Base-by-base conservation (phyloP, 345 rosid genomes). In the Kernera saxatilis region DNA sequence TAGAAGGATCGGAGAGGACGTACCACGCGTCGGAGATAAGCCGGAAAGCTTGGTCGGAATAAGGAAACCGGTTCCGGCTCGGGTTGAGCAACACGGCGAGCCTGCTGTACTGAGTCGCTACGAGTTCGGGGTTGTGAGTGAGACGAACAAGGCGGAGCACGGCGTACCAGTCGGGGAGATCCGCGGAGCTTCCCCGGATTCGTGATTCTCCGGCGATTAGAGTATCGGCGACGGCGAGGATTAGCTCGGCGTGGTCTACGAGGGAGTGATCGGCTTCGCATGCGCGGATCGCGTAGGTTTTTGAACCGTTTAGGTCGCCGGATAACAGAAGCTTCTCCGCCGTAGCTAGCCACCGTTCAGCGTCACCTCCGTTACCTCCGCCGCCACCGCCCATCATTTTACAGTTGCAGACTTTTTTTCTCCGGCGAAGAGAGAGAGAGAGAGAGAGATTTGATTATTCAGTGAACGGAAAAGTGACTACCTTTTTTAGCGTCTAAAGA, bases 21-120 rank as follows among this genome's bases (percentile, higher is more conserved):
- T 78, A 71, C 97, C 97, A 93, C 0, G 98, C 97, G 49, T 91
- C 94, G 17, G 86, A 84, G 64, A 86, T 90, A 21, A 93, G 80
- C 67, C 72, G 63, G 65, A 82, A 84, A 17, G 95, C 96, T 43
- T 85, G 86, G 52, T 89, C 96, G 1, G 94, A 85, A 35, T 77
- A 91, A 0, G 90, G 82, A 44, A 91, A 79, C 33, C 79, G 75
- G 74, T 89, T 91, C 30, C 82, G 52, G 2, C 76, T 78, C 1
- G 97, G 93, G 61, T 82, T 84, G 45, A 93, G 78, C 17, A 91
- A 67, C 18, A 87, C 73, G 5, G 90, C 88, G 32, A 93, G 88
- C 56, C 91, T 82, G 12, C 89, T 85, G 52, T 82, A 93, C 90
- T 93, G 96, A 76, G 81, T 81, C 2, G 89, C 88, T 41, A 89